Conservation (phyloP, 2,329 filamentous ascomycete genomes). For the Rachicladosporium sp. region DNA sequence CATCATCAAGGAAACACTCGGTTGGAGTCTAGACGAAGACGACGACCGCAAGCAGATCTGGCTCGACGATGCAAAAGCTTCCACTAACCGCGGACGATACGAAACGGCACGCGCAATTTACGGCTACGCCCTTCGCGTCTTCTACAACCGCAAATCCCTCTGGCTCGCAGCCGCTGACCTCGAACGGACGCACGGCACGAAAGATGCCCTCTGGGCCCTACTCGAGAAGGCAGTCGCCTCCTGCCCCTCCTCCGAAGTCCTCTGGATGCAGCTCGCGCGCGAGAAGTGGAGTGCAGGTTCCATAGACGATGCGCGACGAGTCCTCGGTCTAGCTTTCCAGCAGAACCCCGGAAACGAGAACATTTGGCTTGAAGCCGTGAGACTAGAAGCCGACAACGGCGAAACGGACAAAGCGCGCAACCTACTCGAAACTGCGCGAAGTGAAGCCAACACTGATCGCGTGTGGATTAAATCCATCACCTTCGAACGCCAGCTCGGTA, state of each 20-base stretch:
- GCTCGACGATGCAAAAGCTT: constrained; percentile 81
- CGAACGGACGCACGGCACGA: constrained; percentile 77
- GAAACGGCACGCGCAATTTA: constrained; percentile 91
- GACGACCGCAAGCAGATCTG: constrained; percentile 93
- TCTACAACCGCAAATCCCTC: constrained; percentile 73
- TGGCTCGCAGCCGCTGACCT: constrained; percentile 88
- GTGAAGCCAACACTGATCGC: constrained; percentile 84
- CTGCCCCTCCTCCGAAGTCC: constrained; percentile 76
- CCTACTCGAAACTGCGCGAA: constrained; percentile 68
- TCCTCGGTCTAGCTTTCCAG: constrained; percentile 81
- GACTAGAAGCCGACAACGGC: constrained; percentile 83
- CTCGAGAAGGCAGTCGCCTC: constrained; percentile 90
- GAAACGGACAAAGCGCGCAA: constrained; percentile 71
- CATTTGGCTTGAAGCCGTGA: constrained; percentile 93
- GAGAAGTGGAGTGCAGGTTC: constrained; percentile 88
- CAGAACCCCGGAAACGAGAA: constrained; percentile 96
- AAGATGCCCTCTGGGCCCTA: constrained; percentile 69
- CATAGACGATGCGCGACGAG: constrained; percentile 71
- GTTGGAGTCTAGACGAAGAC: constrained; percentile 87
- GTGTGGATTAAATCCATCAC: constrained; percentile 96
- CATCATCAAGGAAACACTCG: constrained; percentile 85
- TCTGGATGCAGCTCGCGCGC: constrained; percentile 93
- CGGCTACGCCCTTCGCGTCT: constrained; percentile 77
- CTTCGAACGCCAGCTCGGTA: constrained; percentile 76
- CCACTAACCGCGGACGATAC: constrained; percentile 69